phyloP scores from a whole-genome alignment of 2,329 filamentous ascomycete species.

The Metarhizium sp. region DNA sequence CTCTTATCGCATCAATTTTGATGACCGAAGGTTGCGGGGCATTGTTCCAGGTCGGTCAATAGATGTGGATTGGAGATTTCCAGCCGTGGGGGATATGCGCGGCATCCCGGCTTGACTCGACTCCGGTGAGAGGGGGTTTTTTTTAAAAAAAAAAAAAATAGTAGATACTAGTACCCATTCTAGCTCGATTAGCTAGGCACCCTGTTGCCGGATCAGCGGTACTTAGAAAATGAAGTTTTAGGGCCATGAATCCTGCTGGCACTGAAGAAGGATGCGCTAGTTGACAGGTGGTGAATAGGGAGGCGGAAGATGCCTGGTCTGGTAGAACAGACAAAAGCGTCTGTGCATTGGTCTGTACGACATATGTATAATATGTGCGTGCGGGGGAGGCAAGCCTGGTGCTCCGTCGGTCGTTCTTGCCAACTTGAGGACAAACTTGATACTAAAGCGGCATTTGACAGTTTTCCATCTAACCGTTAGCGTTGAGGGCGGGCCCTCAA shows the following conservation, averaged over 20 bases:
- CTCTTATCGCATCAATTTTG: neutral
- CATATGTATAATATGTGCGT: neutral
- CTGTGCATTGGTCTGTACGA: neutral
- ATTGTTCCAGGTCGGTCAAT: neutral
- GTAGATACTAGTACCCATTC: neutral
- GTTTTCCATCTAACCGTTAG: too few relatives aligned
- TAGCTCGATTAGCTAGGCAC: neutral
- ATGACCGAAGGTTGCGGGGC: neutral
- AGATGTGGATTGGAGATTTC: neutral
- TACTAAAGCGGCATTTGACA: too few relatives aligned
- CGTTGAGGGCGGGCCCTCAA: too few relatives aligned
- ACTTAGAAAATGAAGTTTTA: too few relatives aligned
- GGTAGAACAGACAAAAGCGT: neutral
- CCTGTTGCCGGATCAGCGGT: neutral
- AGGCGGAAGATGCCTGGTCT: too few relatives aligned
- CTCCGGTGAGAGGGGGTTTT: too few relatives aligned
- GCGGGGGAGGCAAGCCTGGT: neutral
- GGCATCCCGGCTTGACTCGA: too few relatives aligned
- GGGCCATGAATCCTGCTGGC: too few relatives aligned
- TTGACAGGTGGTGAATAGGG: too few relatives aligned
- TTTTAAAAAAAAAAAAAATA: neutral
- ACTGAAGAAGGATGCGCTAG: too few relatives aligned
- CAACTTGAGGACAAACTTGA: neutral
- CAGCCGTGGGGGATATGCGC: too few relatives aligned
- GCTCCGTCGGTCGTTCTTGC: neutral